Percentiles rank a stretch among this genome's conserved stretches.
phyloP scores from a whole-genome alignment of 2,329 filamentous ascomycete species.

The Penicillium glabrum region DNA sequence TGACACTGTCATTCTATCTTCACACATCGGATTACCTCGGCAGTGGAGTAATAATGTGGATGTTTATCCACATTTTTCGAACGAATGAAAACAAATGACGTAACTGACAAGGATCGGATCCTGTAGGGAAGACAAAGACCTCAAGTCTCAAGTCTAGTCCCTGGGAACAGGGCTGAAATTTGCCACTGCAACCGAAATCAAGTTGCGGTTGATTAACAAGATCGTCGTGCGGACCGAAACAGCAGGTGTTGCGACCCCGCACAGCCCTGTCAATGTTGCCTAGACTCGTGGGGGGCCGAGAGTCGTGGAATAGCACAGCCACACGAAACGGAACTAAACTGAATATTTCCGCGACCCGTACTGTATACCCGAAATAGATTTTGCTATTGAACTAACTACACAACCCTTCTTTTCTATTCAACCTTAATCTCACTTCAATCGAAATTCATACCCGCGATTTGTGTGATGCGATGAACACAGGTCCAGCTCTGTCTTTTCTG shows the following conservation, averaged over 20 bases:
- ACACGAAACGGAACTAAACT: neutral
- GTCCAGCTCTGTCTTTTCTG: neutral
- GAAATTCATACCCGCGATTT: no score
- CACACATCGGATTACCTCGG: no score
- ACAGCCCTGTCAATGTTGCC: neutral
- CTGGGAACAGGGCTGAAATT: neutral
- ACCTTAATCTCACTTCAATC: neutral
- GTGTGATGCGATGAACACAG: no score
- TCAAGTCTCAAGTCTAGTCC: neutral
- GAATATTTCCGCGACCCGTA: neutral
- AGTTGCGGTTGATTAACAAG: neutral
- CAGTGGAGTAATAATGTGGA: neutral
- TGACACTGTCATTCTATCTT: no score
- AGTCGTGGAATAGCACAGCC: neutral
- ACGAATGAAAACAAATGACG: neutral
- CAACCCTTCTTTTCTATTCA: neutral
- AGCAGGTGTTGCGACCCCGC: neutral
- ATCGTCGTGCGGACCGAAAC: neutral
- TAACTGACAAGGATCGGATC: neutral
- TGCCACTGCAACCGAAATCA: neutral
- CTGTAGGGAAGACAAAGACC: neutral
- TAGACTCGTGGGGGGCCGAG: neutral
- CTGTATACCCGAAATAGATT: neutral
- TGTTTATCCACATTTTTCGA: neutral
- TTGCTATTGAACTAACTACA: neutral